These are phyloP conservation scores for Coemansia aciculifera DNA, from an alignment of 192 early-diverging fungal species.

Conservation along the genomic window DNA sequence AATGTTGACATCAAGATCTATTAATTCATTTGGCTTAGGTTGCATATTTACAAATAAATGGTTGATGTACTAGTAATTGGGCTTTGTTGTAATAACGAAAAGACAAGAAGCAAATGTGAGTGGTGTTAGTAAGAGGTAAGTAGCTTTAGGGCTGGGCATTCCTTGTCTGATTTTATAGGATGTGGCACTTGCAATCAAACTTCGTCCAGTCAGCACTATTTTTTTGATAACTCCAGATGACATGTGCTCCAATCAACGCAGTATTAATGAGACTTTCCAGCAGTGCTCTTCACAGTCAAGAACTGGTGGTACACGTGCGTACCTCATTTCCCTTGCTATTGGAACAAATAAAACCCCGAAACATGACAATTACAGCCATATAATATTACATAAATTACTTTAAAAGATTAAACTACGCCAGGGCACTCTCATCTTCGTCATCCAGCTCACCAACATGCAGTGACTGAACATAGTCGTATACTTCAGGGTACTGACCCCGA, in stretches of 20 bases:
- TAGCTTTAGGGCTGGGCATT: neutral
- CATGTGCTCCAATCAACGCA: too few relatives aligned
- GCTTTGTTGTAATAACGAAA: neutral
- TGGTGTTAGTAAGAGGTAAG: neutral
- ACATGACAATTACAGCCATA: neutral
- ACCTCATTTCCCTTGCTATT: too few relatives aligned
- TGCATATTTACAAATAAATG: neutral
- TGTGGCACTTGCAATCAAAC: neutral
- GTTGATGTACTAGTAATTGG: neutral
- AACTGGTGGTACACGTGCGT: too few relatives aligned
- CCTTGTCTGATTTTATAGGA: neutral
- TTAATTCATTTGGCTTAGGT: too few relatives aligned
- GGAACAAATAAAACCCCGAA: too few relatives aligned
- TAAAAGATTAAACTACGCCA: neutral
- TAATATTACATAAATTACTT: neutral
- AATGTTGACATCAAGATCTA: neutral
- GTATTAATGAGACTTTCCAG: too few relatives aligned
- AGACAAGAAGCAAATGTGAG: neutral
- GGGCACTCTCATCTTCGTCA: conserved; percentile 20
- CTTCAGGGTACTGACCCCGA: conserved; percentile 28
- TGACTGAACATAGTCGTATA: conserved; percentile 48
- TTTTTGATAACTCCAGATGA: too few relatives aligned
- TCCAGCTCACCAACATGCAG: conserved; percentile 46
- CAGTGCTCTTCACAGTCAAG: too few relatives aligned
- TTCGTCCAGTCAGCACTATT: too few relatives aligned